phyloP scores from a whole-genome alignment of 2,329 filamentous ascomycete genomes.

The Cladobotryum mycophilum region DNA sequence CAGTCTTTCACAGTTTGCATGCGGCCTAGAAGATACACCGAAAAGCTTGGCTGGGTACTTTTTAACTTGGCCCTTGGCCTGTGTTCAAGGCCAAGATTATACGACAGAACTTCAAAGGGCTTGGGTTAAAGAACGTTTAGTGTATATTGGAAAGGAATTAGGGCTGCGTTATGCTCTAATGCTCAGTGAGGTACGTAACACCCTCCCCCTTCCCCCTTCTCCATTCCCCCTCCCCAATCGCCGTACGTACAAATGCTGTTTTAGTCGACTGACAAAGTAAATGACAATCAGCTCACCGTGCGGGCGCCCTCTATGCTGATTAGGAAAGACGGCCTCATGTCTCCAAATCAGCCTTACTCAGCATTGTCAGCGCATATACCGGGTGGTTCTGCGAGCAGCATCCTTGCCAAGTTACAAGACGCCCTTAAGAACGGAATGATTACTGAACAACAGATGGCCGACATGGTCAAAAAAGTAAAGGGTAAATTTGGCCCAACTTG shows the following conservation, averaged over 20 bases:
- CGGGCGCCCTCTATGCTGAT: constrained; percentile 59
- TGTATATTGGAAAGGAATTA: constrained; percentile 48
- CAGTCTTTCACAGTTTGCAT: constrained; percentile 41
- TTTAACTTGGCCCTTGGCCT: constrained; percentile 52
- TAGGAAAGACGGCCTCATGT: constrained; percentile 44
- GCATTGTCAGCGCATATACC: constrained; percentile 16
- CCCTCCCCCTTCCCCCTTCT: constrained; percentile 1
- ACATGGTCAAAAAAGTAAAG: constrained; percentile 35
- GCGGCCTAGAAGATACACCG: constrained; percentile 41
- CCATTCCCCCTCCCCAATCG: background rate
- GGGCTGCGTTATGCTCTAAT: constrained; percentile 54
- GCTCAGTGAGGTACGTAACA: constrained; percentile 41
- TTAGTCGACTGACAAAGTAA: background rate
- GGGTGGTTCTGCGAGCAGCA: background rate
- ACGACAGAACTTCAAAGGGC: constrained; percentile 51
- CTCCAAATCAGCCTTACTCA: constrained; percentile 25
- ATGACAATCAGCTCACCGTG: constrained; percentile 42
- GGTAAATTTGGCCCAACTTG: constrained; percentile 23
- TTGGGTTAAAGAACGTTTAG: constrained; percentile 49
- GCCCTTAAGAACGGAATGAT: constrained; percentile 38
- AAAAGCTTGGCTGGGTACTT: constrained; percentile 55
- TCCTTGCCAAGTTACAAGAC: constrained; percentile 32
- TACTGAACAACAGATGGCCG: constrained; percentile 37
- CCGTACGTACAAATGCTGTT: background rate
- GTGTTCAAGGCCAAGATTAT: constrained; percentile 50